These are phyloP conservation scores for Xylariaceae sp. DNA, from an alignment of 2,329 filamentous ascomycete genomes.

Conservation along the genomic window DNA sequence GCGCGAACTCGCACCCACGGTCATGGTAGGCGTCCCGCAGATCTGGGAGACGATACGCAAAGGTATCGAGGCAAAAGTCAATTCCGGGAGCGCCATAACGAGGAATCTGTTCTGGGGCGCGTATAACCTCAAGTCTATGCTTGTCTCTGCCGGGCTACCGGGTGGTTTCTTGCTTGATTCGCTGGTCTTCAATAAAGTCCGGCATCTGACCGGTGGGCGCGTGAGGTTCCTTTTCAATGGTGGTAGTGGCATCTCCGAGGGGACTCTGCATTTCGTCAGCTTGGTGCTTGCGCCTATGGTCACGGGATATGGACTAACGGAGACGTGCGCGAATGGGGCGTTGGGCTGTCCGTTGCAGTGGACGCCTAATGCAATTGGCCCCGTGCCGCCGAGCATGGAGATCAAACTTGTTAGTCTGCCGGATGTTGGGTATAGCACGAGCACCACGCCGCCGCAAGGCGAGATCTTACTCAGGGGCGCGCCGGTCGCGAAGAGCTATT, in stretches of 20 bases:
- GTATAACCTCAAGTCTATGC: slow-evolving; percentile 55
- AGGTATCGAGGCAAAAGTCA: slow-evolving; percentile 78
- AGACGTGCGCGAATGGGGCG: slow-evolving; percentile 83
- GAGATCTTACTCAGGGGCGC: slow-evolving; percentile 86
- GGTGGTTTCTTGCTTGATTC: slow-evolving; percentile 69
- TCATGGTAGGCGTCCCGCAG: slow-evolving; percentile 91
- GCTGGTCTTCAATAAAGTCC: slow-evolving; percentile 88
- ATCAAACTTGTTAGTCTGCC: slow-evolving; percentile 88
- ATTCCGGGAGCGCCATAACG: slow-evolving; percentile 64
- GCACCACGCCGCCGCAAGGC: slow-evolving; percentile 75
- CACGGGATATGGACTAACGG: slow-evolving; percentile 87
- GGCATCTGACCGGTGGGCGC: slow-evolving; percentile 81
- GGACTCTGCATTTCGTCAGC: slow-evolving; percentile 87
- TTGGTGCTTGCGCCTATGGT: slow-evolving; percentile 94
- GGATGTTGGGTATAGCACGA: slow-evolving; percentile 80
- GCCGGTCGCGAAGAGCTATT: slow-evolving; percentile 74
- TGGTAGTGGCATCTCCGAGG: slow-evolving; percentile 82
- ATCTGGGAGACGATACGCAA: slow-evolving; percentile 98
- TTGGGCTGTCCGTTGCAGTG: slow-evolving; percentile 81
- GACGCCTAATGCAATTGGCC: slow-evolving; percentile 72
- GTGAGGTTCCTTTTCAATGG: slow-evolving; percentile 92
- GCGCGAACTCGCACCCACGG: slow-evolving; percentile 81
- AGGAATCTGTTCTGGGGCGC: slow-evolving; percentile 74
- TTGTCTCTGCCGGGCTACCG: slow-evolving; percentile 57
- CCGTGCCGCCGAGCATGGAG: slow-evolving; percentile 73